phyloP scores from a whole-genome alignment of 495 filamentous ascomycete genomes.

The Xylaria castorea region DNA sequence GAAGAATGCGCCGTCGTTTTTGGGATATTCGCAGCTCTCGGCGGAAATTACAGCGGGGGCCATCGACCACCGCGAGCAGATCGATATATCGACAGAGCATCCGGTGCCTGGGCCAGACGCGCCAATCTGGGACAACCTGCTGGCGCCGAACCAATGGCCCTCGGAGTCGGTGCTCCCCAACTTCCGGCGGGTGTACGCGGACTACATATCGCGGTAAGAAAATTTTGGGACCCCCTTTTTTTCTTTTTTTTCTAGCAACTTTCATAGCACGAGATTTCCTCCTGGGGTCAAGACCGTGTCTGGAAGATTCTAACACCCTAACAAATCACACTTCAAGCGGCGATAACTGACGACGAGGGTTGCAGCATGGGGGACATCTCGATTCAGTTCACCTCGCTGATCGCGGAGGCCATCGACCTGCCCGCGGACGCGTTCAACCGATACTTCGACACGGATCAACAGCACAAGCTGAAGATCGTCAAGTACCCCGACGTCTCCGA shows the following conservation, averaged over 20 bases:
- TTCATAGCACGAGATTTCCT: no score
- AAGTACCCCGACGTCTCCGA: conserved; percentile 76
- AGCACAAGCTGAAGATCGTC: conserved; percentile 93
- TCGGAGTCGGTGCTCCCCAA: conserved; percentile 66
- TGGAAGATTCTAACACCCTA: no score
- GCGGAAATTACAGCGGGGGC: conserved; percentile 66
- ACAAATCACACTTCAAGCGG: no score
- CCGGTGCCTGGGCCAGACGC: conserved; percentile 65
- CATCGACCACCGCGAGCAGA: conserved; percentile 82
- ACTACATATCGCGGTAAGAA: conserved; percentile 68
- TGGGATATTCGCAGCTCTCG: conserved; percentile 67
- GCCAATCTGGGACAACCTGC: conserved; percentile 80
- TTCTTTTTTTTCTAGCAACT: no score
- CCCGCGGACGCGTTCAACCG: conserved; percentile 73
- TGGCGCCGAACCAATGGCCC: conserved; percentile 93
- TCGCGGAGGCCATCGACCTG: conserved; percentile 86
- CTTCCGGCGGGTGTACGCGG: conserved; percentile 72
- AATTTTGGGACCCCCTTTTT: no score
- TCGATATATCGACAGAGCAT: conserved; percentile 84
- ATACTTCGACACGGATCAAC: conserved; percentile 79
- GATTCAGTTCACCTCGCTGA: conserved; percentile 78
- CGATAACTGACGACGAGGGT: no score
- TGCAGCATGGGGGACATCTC: conserved; percentile 67
- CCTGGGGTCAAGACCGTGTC: no score
- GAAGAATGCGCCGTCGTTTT: conserved; percentile 76